Evolutionary conservation across 306 rosid genomes (phyloP).

Genomic region (Dalbergia cochinchinensis): DNA sequence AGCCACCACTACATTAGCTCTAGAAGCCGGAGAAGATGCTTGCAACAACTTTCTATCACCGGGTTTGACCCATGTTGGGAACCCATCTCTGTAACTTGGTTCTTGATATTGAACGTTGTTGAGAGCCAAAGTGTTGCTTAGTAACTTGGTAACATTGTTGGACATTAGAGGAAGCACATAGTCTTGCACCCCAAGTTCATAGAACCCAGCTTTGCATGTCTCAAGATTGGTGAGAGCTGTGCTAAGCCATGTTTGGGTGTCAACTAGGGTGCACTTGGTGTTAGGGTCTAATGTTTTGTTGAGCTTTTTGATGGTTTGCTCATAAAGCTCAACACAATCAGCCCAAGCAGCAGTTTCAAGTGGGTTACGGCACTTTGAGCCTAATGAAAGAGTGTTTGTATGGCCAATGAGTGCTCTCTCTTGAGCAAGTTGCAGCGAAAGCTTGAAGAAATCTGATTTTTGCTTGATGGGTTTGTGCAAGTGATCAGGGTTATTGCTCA

Average conservation of each 20-base stretch:
- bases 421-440: conserved; percentile 61
- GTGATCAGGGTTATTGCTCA: conserved; percentile 42
- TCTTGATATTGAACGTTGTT: conserved; percentile 51
- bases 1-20: conserved; percentile 66
- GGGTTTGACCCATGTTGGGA: conserved; percentile 73
- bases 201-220: conserved; percentile 64
- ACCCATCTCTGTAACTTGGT: conserved; percentile 49
- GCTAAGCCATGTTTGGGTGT: conserved; percentile 73
- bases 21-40: conserved; percentile 55
- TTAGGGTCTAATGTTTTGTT: conserved; percentile 55
- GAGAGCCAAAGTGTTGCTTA: conserved; percentile 68
- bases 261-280: conserved; percentile 55
- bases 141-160: conserved; percentile 66
- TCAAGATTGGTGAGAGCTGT: conserved; percentile 72
- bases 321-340: conserved; percentile 71
- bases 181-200: conserved; percentile 61
- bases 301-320: conserved; percentile 54
- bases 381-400: conserved; percentile 45
- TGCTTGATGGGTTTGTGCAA: conserved; percentile 48
- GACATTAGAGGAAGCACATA: conserved; percentile 54
- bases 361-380: conserved; percentile 54
- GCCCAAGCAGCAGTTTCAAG: conserved; percentile 65
- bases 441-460: conserved; percentile 61
- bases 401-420: conserved; percentile 62
- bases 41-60: conserved; percentile 73